Conservation (phyloP, 139 green algal genomes). For the Pedinophyceae sp. region DNA sequence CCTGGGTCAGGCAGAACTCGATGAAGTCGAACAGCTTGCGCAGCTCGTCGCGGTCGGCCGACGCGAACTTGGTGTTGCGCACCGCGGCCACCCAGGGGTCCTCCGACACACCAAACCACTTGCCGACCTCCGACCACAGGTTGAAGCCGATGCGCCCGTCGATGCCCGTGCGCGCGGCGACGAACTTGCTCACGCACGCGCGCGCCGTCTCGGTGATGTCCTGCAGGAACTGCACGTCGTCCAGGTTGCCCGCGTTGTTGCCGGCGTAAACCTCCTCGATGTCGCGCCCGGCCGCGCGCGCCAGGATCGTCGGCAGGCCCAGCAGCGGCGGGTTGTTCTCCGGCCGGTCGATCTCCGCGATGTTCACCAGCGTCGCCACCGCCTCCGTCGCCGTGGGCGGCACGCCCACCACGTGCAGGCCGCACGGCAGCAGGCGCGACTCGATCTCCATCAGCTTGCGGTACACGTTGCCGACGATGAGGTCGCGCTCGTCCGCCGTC, state of each 20-base stretch:
- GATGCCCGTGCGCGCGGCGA: slow-evolving; percentile 57
- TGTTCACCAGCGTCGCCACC: slow-evolving; percentile 96
- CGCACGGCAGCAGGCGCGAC: slow-evolving; percentile 90
- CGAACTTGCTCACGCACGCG: slow-evolving; percentile 64
- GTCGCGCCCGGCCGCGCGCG: slow-evolving; percentile 55
- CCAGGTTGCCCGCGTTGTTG: slow-evolving; percentile 68
- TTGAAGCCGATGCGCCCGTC: slow-evolving; percentile 39
- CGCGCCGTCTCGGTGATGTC: slow-evolving; percentile 73
- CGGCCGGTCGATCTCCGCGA: slow-evolving; percentile 86
- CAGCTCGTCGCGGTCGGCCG: slow-evolving; percentile 60
- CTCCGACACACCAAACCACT: slow-evolving; percentile 32
- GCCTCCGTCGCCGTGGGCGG: slow-evolving; percentile 84
- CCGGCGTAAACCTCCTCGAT: slow-evolving; percentile 88
- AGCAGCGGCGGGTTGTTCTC: slow-evolving; percentile 60
- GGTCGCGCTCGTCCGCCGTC: slow-evolving; percentile 57
- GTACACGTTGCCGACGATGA: slow-evolving; percentile 74
- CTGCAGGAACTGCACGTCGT: slow-evolving; percentile 75
- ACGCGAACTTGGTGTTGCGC: slow-evolving; percentile 54
- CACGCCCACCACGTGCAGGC: slow-evolving; percentile 87
- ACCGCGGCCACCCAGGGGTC: slow-evolving; percentile 61
- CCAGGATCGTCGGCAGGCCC: slow-evolving; percentile 82
- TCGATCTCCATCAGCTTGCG: slow-evolving; percentile 98
- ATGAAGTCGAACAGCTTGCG: slow-evolving; percentile 82
- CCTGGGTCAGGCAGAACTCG: slow-evolving; percentile 85
- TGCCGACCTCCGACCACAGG: not conserved